Percentiles rank a stretch among this genome's conserved stretches.
Conservation (phyloP, 2,329 filamentous ascomycete species). For the Aquanectria penicillioides region DNA sequence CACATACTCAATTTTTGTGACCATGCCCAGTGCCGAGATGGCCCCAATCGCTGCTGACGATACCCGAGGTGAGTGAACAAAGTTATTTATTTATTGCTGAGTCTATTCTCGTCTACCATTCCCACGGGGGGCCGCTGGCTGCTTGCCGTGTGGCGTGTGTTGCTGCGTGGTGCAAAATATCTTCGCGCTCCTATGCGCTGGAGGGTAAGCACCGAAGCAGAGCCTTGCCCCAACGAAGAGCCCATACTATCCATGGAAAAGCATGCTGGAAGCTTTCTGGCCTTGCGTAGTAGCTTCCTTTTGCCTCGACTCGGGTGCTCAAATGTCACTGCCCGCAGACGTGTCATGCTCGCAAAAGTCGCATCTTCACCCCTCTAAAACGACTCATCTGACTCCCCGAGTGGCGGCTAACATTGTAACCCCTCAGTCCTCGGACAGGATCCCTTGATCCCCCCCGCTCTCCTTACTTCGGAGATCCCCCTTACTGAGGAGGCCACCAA, state of each 20-base stretch:
- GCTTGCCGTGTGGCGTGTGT: no score
- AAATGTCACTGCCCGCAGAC: not conserved
- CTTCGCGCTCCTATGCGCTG: not conserved
- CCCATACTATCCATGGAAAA: no score
- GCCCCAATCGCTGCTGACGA: conserved; percentile 57
- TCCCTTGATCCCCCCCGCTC: conserved; percentile 87
- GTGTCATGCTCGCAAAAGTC: no score
- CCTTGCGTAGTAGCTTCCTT: not conserved
- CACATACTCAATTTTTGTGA: conserved; percentile 30
- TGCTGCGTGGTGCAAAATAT: no score
- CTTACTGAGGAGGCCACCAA: conserved; percentile 69
- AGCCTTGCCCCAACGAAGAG: not conserved
- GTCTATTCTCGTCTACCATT: no score
- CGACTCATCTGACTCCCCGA: conserved; percentile 23
- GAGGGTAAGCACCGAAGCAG: not conserved
- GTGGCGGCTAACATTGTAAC: conserved; percentile 32
- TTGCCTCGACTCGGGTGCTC: not conserved
- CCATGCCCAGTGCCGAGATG: conserved; percentile 52
- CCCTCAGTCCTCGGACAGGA: conserved; percentile 89
- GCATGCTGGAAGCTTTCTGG: no score
- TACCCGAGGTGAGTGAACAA: conserved; percentile 52
- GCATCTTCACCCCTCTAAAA: no score
- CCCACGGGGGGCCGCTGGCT: no score
- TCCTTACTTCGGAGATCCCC: conserved; percentile 88
- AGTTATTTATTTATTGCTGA: not conserved